These are phyloP conservation scores for Tilletia indica DNA, from an alignment of 1,284 basidiomycete species.

Conservation along the genomic window DNA sequence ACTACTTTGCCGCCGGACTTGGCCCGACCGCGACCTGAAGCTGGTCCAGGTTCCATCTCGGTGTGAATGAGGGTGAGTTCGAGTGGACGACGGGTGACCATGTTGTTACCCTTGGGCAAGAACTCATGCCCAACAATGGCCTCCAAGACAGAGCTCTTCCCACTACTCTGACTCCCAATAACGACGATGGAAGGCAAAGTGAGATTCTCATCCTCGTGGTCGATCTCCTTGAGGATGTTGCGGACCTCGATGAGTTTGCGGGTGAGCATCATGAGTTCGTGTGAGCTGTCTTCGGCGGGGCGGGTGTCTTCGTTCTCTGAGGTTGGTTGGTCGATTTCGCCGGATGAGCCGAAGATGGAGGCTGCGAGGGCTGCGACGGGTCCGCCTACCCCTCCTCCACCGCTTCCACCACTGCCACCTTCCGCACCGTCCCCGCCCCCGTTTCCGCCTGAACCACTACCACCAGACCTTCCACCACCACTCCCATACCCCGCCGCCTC, in stretches of 20 bases:
- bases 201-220: slow-evolving; percentile 76
- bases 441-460: too few relatives aligned
- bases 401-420: slow-evolving; percentile 19
- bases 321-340: slow-evolving; percentile 19
- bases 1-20: slow-evolving; percentile 28
- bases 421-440: not conserved
- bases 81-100: slow-evolving; percentile 97
- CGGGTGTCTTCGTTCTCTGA: slow-evolving; percentile 20
- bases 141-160: slow-evolving; percentile 95
- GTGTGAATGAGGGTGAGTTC: slow-evolving; percentile 96
- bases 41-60: slow-evolving; percentile 56
- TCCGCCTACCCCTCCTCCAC: slow-evolving; percentile 21
- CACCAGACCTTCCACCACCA: not conserved
- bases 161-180: slow-evolving; percentile 94
- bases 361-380: slow-evolving; percentile 23
- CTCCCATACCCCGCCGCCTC: slow-evolving; percentile 19
- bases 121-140: slow-evolving; percentile 98
- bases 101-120: slow-evolving; percentile 96
- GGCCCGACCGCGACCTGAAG: slow-evolving; percentile 3
- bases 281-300: slow-evolving; percentile 27
- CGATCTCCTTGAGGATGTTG: slow-evolving; percentile 86
- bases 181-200: slow-evolving; percentile 96
- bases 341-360: slow-evolving; percentile 15
- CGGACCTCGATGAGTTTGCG: slow-evolving; percentile 94
- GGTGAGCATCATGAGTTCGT: slow-evolving; percentile 80